Evolutionary conservation across 805 yeast species (phyloP).

Genomic region (Kodamaea restingae): DNA sequence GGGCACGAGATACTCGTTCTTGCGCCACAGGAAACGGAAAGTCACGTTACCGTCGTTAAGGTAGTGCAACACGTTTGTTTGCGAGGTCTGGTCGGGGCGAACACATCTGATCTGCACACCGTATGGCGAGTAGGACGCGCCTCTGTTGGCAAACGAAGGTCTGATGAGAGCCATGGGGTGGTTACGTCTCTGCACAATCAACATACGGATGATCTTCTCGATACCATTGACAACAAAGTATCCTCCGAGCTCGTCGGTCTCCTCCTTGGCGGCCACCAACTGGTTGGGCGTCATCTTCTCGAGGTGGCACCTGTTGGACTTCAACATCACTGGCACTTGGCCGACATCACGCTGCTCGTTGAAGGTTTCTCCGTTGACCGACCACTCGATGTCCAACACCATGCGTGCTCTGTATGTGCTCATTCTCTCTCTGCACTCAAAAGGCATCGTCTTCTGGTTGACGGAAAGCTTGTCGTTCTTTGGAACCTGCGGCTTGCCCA

Average conservation of each 20-base stretch:
- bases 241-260: slow-evolving; percentile 94
- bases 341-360: slow-evolving; percentile 88
- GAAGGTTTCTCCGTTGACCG: slow-evolving; percentile 80
- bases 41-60: slow-evolving; percentile 94
- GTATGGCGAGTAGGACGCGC: slow-evolving; percentile 78
- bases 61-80: slow-evolving; percentile 95
- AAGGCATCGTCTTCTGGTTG: slow-evolving; percentile 76
- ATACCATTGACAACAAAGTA: slow-evolving; percentile 95
- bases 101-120: slow-evolving; percentile 95
- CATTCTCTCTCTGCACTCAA: slow-evolving; percentile 84
- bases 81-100: slow-evolving; percentile 96
- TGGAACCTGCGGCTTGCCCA: slow-evolving; percentile 79
- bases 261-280: slow-evolving; percentile 76
- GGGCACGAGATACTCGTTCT: slow-evolving; percentile 91
- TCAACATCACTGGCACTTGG: slow-evolving; percentile 84
- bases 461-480: slow-evolving; percentile 67
- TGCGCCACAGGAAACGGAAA: slow-evolving; percentile 94
- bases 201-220: slow-evolving; percentile 93
- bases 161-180: slow-evolving; percentile 98
- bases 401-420: slow-evolving; percentile 75
- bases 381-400: slow-evolving; percentile 76
- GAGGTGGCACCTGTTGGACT: slow-evolving; percentile 87
- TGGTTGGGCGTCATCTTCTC: slow-evolving; percentile 79
- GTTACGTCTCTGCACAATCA: slow-evolving; percentile 95
- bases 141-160: slow-evolving; percentile 92